These are phyloP conservation scores for Hypoxylon fuscum DNA, from an alignment of 495 filamentous ascomycete genomes.

Conservation along the genomic window DNA sequence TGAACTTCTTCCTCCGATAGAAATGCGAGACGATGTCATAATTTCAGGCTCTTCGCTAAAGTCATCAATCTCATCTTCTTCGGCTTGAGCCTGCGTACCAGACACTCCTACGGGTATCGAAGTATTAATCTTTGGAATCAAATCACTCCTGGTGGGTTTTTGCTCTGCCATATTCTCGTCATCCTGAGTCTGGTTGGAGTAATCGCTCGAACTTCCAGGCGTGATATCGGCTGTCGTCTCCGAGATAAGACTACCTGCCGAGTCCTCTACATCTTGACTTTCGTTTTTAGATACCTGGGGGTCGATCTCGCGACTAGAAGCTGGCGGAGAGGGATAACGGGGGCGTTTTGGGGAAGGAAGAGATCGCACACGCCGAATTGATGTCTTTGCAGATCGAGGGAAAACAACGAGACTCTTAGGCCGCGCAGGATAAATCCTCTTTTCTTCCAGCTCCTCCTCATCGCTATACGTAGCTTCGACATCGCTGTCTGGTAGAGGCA, in stretches of 20 bases:
- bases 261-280: slow-evolving; percentile 2
- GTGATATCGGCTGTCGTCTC: neutral
- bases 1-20: slow-evolving; percentile 58
- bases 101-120: slow-evolving; percentile 24
- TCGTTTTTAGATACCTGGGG: neutral
- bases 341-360: slow-evolving; percentile 60
- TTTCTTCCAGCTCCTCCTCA: slow-evolving; percentile 63
- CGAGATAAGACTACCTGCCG: neutral
- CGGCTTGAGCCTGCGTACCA: slow-evolving; percentile 27
- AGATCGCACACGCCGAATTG: slow-evolving; percentile 33
- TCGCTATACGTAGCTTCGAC: slow-evolving; percentile 67
- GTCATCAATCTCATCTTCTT: slow-evolving; percentile 53
- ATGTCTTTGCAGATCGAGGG: slow-evolving; percentile 13
- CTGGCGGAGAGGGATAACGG: slow-evolving; percentile 60
- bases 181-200: neutral
- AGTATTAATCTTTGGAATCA: slow-evolving; percentile 32
- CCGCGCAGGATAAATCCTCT: slow-evolving; percentile 48
- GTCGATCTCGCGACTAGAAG: slow-evolving; percentile 35
- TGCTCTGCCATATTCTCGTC: slow-evolving; percentile 8
- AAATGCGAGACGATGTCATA: slow-evolving; percentile 63
- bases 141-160: slow-evolving; percentile 2
- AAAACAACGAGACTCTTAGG: slow-evolving; percentile 64
- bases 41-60: slow-evolving; percentile 63
- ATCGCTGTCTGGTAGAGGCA: slow-evolving; percentile 75
- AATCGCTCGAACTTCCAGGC: neutral